Conservation (phyloP, 2,329 filamentous ascomycete species). For the Clarireedia hainanense region DNA sequence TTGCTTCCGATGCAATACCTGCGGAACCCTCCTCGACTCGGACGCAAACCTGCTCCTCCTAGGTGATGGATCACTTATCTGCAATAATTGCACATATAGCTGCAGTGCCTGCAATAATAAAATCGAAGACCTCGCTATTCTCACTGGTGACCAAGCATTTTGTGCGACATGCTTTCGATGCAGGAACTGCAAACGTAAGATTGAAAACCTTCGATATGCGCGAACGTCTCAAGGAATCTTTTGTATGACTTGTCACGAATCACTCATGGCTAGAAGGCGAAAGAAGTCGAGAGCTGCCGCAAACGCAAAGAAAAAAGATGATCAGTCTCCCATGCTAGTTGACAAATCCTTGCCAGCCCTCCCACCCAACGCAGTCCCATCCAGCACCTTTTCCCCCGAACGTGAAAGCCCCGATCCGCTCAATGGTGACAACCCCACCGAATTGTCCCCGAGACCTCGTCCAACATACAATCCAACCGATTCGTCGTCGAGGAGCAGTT, state of each 20-base stretch:
- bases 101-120: constrained; percentile 95
- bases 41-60: constrained; percentile 95
- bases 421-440: constrained; percentile 60
- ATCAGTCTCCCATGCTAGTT: constrained; percentile 58
- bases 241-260: constrained; percentile 98
- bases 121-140: constrained; percentile 94
- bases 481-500: constrained; percentile 47
- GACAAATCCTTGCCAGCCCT: constrained; percentile 93
- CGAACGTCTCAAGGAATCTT: constrained; percentile 97
- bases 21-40: constrained; percentile 90
- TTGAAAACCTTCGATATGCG: constrained; percentile 95
- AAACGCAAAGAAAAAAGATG: constrained; percentile 56
- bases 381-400: constrained; percentile 51
- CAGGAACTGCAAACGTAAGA: constrained; percentile 97
- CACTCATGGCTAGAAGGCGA: constrained; percentile 82
- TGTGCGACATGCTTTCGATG: constrained; percentile 96
- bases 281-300: constrained; percentile 71
- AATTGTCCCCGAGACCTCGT: constrained; percentile 58
- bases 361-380: constrained; percentile 64
- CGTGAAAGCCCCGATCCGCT: constrained; percentile 48
- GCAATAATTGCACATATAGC: constrained; percentile 99
- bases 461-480: constrained; percentile 44
- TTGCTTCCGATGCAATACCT: constrained; percentile 97
- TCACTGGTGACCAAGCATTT: constrained; percentile 96
- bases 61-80: constrained; percentile 95